phyloP scores from a whole-genome alignment of 1,284 basidiomycete species.

The Somion occarium region DNA sequence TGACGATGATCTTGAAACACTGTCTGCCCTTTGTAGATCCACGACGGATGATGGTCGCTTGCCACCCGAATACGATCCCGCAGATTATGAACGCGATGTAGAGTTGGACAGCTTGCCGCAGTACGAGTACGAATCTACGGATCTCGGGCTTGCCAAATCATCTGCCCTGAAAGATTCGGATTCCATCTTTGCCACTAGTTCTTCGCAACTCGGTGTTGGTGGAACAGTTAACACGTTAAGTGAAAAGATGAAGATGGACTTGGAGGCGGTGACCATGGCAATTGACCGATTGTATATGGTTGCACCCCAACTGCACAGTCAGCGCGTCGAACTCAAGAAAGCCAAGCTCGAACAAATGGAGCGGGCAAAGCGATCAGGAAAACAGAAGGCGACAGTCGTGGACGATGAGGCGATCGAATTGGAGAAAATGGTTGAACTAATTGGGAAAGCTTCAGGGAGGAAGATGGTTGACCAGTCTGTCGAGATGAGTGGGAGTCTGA shows the following conservation, averaged over 20 bases:
- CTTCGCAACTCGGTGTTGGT: too few relatives aligned
- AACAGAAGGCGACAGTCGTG: slow-evolving; percentile 20
- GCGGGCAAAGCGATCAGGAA: slow-evolving; percentile 40
- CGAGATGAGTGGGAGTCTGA: slow-evolving; percentile 54
- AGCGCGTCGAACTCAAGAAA: slow-evolving; percentile 77
- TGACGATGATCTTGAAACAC: slow-evolving; percentile 66
- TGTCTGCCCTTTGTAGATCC: slow-evolving; percentile 54
- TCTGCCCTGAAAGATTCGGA: slow-evolving; percentile 8
- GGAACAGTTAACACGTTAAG: slow-evolving; percentile 20
- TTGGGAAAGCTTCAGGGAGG: slow-evolving; percentile 68
- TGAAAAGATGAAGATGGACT: slow-evolving; percentile 76
- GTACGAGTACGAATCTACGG: slow-evolving; percentile 57
- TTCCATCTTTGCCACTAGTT: not conserved
- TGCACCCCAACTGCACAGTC: slow-evolving; percentile 81
- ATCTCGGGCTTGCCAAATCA: slow-evolving; percentile 28
- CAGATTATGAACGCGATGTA: slow-evolving; percentile 32
- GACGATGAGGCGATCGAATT: slow-evolving; percentile 47
- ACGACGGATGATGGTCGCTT: slow-evolving; percentile 24
- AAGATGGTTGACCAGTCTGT: slow-evolving; percentile 66
- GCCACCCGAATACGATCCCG: slow-evolving; percentile 65
- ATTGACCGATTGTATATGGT: slow-evolving; percentile 82
- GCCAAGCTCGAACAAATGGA: slow-evolving; percentile 65
- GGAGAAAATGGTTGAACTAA: slow-evolving; percentile 64
- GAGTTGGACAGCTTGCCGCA: slow-evolving; percentile 44
- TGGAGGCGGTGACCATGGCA: slow-evolving; percentile 78